Evolutionary conservation across 1,284 basidiomycete genomes (phyloP).

Genomic region (Apiotrichum montevideense): DNA sequence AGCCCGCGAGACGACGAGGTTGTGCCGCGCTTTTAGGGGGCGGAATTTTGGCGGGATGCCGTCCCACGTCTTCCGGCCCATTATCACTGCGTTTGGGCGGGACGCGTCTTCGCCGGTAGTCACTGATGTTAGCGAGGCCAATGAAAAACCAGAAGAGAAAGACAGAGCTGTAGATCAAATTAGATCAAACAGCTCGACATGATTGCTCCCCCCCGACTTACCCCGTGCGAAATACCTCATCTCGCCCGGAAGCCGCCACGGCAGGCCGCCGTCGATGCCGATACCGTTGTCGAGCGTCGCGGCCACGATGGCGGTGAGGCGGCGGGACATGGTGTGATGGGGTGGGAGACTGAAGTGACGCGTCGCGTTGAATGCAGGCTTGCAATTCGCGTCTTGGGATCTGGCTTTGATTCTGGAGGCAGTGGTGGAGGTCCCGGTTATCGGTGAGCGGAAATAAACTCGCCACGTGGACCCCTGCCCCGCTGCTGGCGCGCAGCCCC

Average conservation of each 20-base stretch:
- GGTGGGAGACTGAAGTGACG: background rate
- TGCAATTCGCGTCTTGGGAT: no score
- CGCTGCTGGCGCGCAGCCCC: no score
- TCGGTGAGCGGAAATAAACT: no score
- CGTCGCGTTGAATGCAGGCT: no score
- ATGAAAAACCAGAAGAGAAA: background rate
- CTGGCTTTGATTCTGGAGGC: background rate
- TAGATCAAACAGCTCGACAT: no score
- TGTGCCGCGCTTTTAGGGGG: constrained; percentile 70
- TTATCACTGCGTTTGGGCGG: constrained; percentile 71
- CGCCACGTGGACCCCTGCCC: no score
- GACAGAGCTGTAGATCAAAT: background rate
- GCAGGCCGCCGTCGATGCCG: constrained; percentile 65
- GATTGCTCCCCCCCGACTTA: constrained; percentile 18
- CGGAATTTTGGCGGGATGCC: constrained; percentile 86
- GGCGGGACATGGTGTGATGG: background rate
- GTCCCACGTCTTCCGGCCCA: constrained; percentile 98
- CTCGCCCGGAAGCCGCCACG: constrained; percentile 85
- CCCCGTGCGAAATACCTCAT: constrained; percentile 86
- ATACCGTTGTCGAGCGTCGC: constrained; percentile 85
- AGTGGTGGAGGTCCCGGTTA: no score
- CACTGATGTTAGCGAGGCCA: constrained; percentile 21
- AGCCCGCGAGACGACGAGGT: constrained; percentile 71
- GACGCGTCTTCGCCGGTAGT: constrained; percentile 33
- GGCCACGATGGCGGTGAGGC: constrained; percentile 84